Evolutionary conservation across 805 yeast genomes (phyloP).

Genomic region (Saccharomycopsis selenospora): DNA sequence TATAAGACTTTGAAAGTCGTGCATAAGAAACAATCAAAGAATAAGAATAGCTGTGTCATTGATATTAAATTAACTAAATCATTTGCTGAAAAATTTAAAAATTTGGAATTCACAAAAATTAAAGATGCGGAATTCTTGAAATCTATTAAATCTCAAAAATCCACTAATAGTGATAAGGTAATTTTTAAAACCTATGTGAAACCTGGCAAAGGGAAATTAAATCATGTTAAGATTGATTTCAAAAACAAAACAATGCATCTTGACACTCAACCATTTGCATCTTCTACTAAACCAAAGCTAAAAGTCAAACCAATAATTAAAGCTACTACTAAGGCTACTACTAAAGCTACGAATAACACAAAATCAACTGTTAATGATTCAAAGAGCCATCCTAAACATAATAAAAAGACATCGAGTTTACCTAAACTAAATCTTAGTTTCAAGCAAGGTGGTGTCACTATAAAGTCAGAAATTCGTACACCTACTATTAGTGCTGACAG

Average conservation of each 20-base stretch:
- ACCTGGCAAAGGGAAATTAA: not conserved
- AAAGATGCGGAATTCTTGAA: not conserved
- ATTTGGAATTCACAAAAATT: not conserved
- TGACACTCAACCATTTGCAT: conserved; percentile 1
- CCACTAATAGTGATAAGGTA: not conserved
- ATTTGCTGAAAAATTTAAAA: not conserved
- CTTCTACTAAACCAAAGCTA: not conserved
- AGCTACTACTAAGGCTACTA: no score
- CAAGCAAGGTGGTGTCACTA: not conserved
- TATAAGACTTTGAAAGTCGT: not conserved
- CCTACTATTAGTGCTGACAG: not conserved
- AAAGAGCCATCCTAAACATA: not conserved
- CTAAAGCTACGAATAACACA: not conserved
- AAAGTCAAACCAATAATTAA: not conserved
- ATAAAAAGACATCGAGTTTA: not conserved
- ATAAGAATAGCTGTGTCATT: not conserved
- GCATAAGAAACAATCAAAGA: not conserved
- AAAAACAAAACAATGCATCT: not conserved
- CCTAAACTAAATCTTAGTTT: conserved; percentile 1
- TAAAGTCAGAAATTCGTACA: not conserved
- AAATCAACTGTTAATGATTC: not conserved
- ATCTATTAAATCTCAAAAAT: not conserved
- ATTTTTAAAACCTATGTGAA: conserved; percentile 2
- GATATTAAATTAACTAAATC: not conserved
- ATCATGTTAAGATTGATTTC: conserved; percentile 7